Evolutionary conservation across 768 basidiomycete genomes (phyloP).

Genomic region (Suillus paluster): DNA sequence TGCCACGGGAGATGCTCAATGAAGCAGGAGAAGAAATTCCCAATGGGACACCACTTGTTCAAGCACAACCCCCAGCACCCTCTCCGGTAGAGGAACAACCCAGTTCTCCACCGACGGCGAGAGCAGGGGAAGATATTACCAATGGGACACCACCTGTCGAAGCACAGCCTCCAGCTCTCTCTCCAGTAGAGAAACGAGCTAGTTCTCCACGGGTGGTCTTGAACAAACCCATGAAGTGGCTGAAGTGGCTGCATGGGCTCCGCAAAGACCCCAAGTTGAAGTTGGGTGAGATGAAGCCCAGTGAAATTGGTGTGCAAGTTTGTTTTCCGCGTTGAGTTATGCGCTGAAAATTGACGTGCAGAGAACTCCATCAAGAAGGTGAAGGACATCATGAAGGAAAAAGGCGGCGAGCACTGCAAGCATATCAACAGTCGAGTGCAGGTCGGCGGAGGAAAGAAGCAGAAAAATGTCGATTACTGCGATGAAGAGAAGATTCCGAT

Average conservation of each 20-base stretch:
- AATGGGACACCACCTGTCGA: neutral
- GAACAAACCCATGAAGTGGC: neutral
- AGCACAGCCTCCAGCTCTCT: neutral
- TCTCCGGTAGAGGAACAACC: neutral
- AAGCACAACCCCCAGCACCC: neutral
- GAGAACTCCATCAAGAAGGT: constrained; percentile 6
- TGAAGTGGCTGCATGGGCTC: too few species aligned
- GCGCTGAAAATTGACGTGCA: neutral
- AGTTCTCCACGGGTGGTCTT: neutral
- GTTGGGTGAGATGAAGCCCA: neutral
- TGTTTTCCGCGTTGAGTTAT: neutral
- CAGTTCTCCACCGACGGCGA: neutral
- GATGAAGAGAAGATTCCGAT: constrained; percentile 2
- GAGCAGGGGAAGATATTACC: neutral
- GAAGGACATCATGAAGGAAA: constrained; percentile 1
- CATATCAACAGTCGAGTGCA: constrained; percentile 7
- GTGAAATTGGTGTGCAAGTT: neutral
- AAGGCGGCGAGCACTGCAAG: neutral
- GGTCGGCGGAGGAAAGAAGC: constrained; percentile 15
- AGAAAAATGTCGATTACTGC: constrained; percentile 16
- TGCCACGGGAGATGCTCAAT: neutral
- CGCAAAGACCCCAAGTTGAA: neutral
- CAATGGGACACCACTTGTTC: neutral
- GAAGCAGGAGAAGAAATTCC: neutral
- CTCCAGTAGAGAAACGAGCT: neutral